Evolutionary conservation across 441 rosid species (phyloP), one percentile per base, ranked within the genome.

Genomic region (Arabidopsis hybrid): DNA sequence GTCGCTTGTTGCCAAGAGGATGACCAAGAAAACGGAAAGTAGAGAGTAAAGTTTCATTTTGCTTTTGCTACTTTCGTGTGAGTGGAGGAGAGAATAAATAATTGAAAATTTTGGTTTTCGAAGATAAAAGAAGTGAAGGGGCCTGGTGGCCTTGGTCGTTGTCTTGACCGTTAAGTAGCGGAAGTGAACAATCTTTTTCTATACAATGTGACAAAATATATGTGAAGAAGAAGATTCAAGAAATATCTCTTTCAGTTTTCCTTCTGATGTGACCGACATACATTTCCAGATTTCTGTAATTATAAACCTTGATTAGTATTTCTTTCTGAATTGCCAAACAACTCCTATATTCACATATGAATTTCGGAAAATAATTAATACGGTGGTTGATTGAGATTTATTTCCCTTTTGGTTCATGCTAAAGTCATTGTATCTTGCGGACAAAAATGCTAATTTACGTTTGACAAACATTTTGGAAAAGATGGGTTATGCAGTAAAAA

Each of bases 1-100:
- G 56, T 32, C 8, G 31, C 55, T 63, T 47, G 18, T 17, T 56
- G n/a, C 59, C 56, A 42, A 45, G 18, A 53, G 40, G 34, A 63
- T 69, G 45, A 63, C 39, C 12, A 39, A 6, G 8, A 8, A 46
- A 29, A 9, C 4, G 16, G 8, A 16, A 57, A 69, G 18, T 34
- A 38, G 16, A 60, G 64, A 45, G 1, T 53, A 36, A 16, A 0
- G 9, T 52, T 68, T 49, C 53, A 49, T 17, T 14, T 46, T 14
- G 4, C 7, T 17, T 31, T 49, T 14, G 29, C 53, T 17, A 1
- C 53, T 7, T 17, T 16, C 0, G 53, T 49, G 4, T 17, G 53
- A 8, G 11, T 49, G 2, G 8, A 36, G 29, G 26, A 21, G 5
- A 49, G 10, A 7, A 16, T 43, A 43, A 13, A 43, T 43, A 43